Evolutionary conservation across 1,139 yeast genomes (phyloP).

Genomic region (Candida sanyaensis): DNA sequence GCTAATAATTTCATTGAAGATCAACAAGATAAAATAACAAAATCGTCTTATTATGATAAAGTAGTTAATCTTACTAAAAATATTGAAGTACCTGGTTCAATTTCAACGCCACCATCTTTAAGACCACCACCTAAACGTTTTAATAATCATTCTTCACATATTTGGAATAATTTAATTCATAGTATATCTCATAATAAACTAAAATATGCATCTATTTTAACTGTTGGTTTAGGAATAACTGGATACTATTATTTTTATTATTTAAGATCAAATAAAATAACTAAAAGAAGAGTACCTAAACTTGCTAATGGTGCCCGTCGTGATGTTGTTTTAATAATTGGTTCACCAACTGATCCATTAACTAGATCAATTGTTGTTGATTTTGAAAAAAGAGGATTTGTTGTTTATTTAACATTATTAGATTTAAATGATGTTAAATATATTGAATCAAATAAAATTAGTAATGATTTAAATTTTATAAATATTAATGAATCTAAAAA

Average conservation of each 20-base stretch:
- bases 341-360: conserved; percentile 77
- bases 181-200: conserved; percentile 17
- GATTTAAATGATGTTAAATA: conserved; percentile 64
- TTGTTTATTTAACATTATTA: conserved; percentile 72
- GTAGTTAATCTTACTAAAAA: conserved; percentile 17
- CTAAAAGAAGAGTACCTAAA: conserved; percentile 60
- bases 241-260: conserved; percentile 12
- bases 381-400: conserved; percentile 75
- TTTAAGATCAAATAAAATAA: conserved; percentile 6
- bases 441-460: conserved; percentile 58
- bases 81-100: conserved; percentile 5
- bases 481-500: conserved; percentile 30
- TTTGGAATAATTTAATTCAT: conserved; percentile 13
- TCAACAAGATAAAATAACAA: conserved; percentile 25
- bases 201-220: conserved; percentile 20
- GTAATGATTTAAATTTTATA: conserved; percentile 50
- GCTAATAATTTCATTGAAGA: conserved; percentile 25
- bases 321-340: conserved; percentile 73
- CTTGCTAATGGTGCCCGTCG: conserved; percentile 70
- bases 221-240: conserved; percentile 32
- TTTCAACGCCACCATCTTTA: conserved; percentile 6
- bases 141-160: background rate
- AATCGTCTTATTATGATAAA: conserved; percentile 21
- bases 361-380: conserved; percentile 72
- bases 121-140: background rate